These are phyloP conservation scores for Monosporozyma aquatica DNA, from an alignment of 805 yeast species.

Conservation along the genomic window DNA sequence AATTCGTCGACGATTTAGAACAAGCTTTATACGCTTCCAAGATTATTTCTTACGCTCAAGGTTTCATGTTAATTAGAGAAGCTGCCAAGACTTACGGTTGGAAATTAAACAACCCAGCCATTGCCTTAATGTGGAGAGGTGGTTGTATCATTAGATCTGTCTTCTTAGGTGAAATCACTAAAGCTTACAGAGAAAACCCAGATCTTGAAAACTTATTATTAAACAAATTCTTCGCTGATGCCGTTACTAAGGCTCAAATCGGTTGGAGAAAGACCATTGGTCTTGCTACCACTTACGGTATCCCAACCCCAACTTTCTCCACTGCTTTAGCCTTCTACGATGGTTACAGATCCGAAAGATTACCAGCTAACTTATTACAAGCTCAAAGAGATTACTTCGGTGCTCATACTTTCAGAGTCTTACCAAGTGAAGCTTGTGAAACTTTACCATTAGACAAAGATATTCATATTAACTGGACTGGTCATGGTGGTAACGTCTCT, in stretches of 20 bases:
- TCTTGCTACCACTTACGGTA: conserved; percentile 73
- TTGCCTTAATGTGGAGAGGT: conserved; percentile 99
- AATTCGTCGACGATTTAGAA: conserved; percentile 87
- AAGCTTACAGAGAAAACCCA: conserved; percentile 91
- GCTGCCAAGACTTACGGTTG: conserved; percentile 96
- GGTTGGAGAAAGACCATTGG: conserved; percentile 91
- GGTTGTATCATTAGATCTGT: conserved; percentile 99
- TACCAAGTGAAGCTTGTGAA: conserved; percentile 75
- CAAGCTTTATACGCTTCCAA: conserved; percentile 98
- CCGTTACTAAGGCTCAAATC: conserved; percentile 84
- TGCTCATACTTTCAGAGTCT: conserved; percentile 96
- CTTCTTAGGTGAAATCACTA: conserved; percentile 92
- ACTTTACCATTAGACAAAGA: conserved; percentile 68
- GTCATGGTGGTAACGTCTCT: conserved; percentile 95
- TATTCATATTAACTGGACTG: conserved; percentile 99
- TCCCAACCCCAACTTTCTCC: conserved; percentile 96
- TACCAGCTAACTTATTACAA: conserved; percentile 97
- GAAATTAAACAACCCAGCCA: conserved; percentile 96
- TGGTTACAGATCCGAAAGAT: conserved; percentile 91
- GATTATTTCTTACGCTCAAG: conserved; percentile 97
- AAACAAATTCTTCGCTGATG: conserved; percentile 88
- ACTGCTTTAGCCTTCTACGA: conserved; percentile 97
- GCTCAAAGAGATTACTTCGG: conserved; percentile 99
- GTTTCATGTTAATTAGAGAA: conserved; percentile 97
- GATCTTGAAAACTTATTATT: conserved; percentile 90